phyloP scores from a whole-genome alignment of 2,329 filamentous ascomycete genomes.

The Exophiala phaeomuriformis region DNA sequence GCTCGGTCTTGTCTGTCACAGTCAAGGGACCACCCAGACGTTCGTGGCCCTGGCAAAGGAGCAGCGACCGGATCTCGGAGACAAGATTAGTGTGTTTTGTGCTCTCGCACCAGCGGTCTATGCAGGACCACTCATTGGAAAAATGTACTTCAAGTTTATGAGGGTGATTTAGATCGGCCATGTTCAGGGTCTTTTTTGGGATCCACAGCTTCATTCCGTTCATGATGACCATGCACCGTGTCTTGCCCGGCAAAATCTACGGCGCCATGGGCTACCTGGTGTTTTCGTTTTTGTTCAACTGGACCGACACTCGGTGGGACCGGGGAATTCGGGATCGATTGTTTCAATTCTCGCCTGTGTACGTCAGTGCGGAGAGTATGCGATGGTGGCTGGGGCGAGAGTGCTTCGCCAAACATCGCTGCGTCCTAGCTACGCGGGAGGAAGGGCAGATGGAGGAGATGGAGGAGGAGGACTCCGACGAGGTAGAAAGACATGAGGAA shows the following conservation, averaged over 20 bases:
- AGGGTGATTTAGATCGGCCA: conserved; percentile 58
- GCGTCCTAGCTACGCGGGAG: conserved; percentile 73
- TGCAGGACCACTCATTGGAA: conserved; percentile 75
- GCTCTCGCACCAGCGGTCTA: conserved; percentile 86
- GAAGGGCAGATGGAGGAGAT: conserved; percentile 56
- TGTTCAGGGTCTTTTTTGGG: conserved; percentile 79
- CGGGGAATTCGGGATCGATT: conserved; percentile 67
- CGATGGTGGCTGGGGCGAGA: conserved; percentile 89
- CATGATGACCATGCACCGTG: conserved; percentile 76
- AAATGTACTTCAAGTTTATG: conserved; percentile 91
- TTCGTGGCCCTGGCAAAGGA: conserved; percentile 84
- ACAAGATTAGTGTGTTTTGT: conserved; percentile 81
- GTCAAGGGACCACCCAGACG: conserved; percentile 83
- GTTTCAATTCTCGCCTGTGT: conserved; percentile 89
- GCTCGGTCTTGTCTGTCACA: conserved; percentile 76
- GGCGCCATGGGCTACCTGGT: conserved; percentile 79
- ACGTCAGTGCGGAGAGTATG: conserved; percentile 84
- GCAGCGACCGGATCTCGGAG: conserved; percentile 75
- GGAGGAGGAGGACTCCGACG: conserved; percentile 29
- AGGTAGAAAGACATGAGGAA: conserved; percentile 11
- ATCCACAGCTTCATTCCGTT: conserved; percentile 89
- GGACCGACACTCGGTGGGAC: conserved; percentile 82
- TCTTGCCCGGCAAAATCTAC: conserved; percentile 62
- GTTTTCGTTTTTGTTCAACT: conserved; percentile 82
- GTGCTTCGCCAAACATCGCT: conserved; percentile 77